Evolutionary conservation across 2,329 filamentous ascomycete genomes (phyloP).

Genomic region (Ophiocordyceps australis): DNA sequence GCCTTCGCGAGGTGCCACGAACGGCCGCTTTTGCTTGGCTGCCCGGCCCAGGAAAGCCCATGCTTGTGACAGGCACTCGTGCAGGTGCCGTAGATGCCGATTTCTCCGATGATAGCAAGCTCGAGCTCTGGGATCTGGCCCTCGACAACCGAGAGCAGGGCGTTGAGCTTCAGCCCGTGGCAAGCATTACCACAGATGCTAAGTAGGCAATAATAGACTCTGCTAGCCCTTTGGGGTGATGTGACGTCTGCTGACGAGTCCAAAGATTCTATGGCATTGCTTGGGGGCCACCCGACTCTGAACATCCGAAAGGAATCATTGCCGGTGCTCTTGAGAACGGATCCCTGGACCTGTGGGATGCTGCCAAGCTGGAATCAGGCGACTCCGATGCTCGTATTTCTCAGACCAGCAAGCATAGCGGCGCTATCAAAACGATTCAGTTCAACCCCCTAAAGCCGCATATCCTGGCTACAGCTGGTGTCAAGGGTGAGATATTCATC

Average conservation of each 20-base stretch:
- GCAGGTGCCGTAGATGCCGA: constrained; percentile 92
- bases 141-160: constrained; percentile 60
- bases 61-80: constrained; percentile 84
- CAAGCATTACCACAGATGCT: constrained; percentile 72
- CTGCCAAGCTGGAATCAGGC: constrained; percentile 43
- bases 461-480: constrained; percentile 78
- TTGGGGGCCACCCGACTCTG: constrained; percentile 69
- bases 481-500: constrained; percentile 91
- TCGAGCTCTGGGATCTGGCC: constrained; percentile 90
- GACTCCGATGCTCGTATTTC: constrained; percentile 62
- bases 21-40: constrained; percentile 98
- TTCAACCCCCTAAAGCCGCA: constrained; percentile 91
- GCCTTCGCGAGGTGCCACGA: constrained; percentile 86
- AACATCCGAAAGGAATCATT: constrained; percentile 72
- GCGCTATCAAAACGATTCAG: constrained; percentile 83
- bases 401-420: constrained; percentile 75
- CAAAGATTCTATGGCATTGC: constrained; percentile 89
- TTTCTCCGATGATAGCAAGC: constrained; percentile 91
- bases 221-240: too few species aligned
- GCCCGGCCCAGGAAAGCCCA: constrained; percentile 56
- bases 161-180: constrained; percentile 70
- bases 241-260: constrained; percentile 5
- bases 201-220: too few species aligned
- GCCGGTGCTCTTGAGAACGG: constrained; percentile 92
- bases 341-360: constrained; percentile 85